Base-by-base conservation (phyloP, 768 basidiomycete genomes). In the Hypsizygus marmoreus region DNA sequence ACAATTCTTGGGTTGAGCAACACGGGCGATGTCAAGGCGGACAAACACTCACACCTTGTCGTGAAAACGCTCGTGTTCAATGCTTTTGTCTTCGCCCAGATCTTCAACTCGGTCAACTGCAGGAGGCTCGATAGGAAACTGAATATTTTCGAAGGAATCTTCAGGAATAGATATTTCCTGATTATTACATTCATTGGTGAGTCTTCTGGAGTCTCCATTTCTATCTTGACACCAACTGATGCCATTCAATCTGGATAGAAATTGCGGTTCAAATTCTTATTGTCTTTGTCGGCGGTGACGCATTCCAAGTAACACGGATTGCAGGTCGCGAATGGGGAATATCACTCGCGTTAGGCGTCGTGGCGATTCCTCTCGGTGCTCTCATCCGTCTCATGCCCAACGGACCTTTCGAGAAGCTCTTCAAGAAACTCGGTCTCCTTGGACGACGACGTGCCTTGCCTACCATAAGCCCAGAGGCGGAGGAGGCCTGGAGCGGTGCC, bases 1-100 rank as follows among this genome's bases (percentile, higher is more conserved):
- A 45, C 63, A 22, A 95, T 98, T 45, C 79, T 97, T 30, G 81
- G 81, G 1, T 70, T 82, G 24, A 67, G 71, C 22, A 47, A 73
- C 36, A 60, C 63, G 17, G 53, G 58, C 24, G 56, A 71, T 34
- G 56, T 60, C 2, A 38, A 56, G 2, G 46, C 48, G 4, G 66
- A 71, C 28, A 56, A 62, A 10, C 48, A 75, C 4, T 65, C 75
- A 35, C 60, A 79, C 16, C 55, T 67, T 4, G 64, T 84, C 28
- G 74, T 95, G 17, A 82, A 86, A 58, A 94, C 95, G 0, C 72
- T 98, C 13, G 91, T 97, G 24, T 99, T 99, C 81, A 99, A 98
- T 59, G 80, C 85, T n/a, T 99, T 97, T 59, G 95, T 98, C 38
- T 97, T 97, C 62, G 90, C 91, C 22, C 97, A 98, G 66, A 94